Conservation (phyloP, 139 green algal species). For the Micractinium sp. region DNA sequence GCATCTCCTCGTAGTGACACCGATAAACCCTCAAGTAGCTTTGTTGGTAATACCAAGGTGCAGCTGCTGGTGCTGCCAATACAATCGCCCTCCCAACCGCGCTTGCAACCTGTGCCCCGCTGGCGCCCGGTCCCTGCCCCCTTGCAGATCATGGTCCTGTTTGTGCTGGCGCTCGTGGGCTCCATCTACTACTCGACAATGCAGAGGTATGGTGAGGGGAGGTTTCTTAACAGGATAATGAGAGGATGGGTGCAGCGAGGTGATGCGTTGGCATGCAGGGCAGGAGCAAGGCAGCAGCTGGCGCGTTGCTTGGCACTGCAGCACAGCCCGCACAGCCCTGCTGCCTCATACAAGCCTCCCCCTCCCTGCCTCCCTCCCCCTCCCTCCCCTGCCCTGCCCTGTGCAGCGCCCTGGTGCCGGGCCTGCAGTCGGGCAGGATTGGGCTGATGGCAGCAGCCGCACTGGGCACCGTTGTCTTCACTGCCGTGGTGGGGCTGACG, state of each 20-base stretch:
- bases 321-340: background rate
- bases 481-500: constrained; percentile 73
- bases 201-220: background rate
- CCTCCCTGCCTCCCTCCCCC: background rate
- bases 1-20: no score
- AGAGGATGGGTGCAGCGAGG: background rate
- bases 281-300: no score
- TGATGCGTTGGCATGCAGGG: background rate
- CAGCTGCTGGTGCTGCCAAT: no score
- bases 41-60: no score
- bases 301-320: background rate
- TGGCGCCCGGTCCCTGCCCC: background rate
- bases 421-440: background rate
- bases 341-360: constrained; percentile 47
- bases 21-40: no score
- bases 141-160: constrained; percentile 78
- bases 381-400: constrained; percentile 32
- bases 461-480: constrained; percentile 30
- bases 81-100: no score
- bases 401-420: constrained; percentile 19
- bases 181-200: constrained; percentile 78
- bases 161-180: constrained; percentile 77
- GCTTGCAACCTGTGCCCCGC: no score
- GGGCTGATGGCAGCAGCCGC: constrained; percentile 29
- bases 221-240: background rate